Percentiles rank a stretch among this genome's conserved stretches.
Conservation (phyloP, 768 basidiomycete species). For the Sporobolomyces phaffii region DNA sequence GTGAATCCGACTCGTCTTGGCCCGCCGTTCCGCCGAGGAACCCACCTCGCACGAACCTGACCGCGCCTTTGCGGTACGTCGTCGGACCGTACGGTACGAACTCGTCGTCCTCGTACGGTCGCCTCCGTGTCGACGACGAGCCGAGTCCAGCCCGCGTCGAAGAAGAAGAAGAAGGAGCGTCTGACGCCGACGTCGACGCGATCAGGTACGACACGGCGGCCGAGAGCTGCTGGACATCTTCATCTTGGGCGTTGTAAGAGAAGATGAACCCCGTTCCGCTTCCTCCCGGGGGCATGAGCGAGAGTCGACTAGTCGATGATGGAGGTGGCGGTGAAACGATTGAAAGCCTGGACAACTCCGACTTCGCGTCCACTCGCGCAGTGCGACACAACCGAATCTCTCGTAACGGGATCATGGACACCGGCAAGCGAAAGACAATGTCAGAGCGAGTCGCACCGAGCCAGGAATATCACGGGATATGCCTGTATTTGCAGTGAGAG, state of each 20-base stretch:
- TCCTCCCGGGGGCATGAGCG: no score
- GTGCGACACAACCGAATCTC: no score
- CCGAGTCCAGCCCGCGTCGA: not conserved
- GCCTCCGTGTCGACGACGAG: not conserved
- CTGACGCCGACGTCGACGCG: not conserved
- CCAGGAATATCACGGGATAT: no score
- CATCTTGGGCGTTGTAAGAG: constrained; percentile 14
- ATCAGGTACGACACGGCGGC: not conserved
- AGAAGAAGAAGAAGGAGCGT: not conserved
- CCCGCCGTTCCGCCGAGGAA: not conserved
- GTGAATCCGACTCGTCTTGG: no score
- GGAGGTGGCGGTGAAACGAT: no score
- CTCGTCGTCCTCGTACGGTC: constrained; percentile 12
- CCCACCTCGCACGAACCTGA: constrained; percentile 16
- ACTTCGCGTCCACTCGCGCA: no score
- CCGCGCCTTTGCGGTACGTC: constrained; percentile 6
- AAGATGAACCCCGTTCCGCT: constrained; percentile 12
- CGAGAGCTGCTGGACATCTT: not conserved
- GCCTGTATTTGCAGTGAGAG: no score
- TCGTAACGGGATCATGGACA: no score
- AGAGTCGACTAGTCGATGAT: no score
- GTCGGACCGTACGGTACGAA: constrained; percentile 28
- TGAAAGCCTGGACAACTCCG: no score
- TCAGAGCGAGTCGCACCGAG: no score
- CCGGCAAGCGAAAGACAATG: no score